phyloP scores from a whole-genome alignment of 192 early-diverging fungal species.

The Radiomyces spectabilis region DNA sequence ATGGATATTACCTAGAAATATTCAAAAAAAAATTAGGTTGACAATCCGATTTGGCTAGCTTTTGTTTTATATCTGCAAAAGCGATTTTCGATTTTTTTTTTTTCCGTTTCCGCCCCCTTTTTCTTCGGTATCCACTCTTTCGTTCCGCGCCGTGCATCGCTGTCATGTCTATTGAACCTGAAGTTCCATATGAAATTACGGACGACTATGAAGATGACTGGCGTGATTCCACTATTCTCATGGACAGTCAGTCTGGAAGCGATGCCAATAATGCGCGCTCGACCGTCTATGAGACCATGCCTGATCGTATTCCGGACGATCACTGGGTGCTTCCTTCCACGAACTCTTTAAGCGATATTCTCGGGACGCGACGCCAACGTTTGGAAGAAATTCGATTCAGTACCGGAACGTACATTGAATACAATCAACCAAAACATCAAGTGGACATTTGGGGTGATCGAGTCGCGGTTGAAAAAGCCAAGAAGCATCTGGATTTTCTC shows the following conservation, averaged over 20 bases:
- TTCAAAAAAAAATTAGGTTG: no score
- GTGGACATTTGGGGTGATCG: constrained; percentile 33
- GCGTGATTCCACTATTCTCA: constrained; percentile 3
- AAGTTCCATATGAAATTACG: constrained; percentile 11
- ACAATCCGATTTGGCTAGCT: no score
- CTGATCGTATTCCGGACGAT: constrained; percentile 20
- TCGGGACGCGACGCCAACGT: constrained; percentile 10
- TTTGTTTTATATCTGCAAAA: no score
- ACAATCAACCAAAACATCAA: constrained; percentile 23
- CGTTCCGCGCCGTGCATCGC: no score
- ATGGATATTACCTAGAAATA: no score
- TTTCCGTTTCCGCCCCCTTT: no score
- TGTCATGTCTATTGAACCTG: constrained; percentile 10
- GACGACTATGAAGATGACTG: constrained; percentile 2
- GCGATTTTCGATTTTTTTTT: no score
- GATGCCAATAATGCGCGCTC: background rate
- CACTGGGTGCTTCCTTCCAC: constrained; percentile 25
- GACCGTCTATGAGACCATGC: background rate
- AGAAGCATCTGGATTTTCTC: constrained; percentile 15
- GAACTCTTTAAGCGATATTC: constrained; percentile 2
- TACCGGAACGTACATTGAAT: constrained; percentile 19
- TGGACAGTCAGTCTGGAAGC: background rate
- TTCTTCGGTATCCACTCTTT: no score
- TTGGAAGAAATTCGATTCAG: constrained; percentile 14
- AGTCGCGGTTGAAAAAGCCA: constrained; percentile 9